Evolutionary conservation across 176 grass and related monocot genomes (phyloP).

Genomic region (Ananas comosus): DNA sequence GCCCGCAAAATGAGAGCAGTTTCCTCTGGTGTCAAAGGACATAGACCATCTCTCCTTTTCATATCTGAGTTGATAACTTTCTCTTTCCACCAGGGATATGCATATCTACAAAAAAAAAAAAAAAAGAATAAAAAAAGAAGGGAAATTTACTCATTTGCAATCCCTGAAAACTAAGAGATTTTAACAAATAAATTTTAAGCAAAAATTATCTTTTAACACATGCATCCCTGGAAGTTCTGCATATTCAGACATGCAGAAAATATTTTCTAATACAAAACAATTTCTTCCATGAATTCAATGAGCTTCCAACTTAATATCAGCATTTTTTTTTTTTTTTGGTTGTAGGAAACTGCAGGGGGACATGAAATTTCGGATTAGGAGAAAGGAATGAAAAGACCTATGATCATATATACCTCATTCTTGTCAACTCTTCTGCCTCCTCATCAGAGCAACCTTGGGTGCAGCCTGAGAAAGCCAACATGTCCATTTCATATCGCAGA

Average conservation of each 20-base stretch:
- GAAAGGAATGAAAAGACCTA: background rate
- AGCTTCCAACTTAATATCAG: background rate
- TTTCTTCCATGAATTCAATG: too few species aligned
- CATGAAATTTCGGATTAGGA: too few species aligned
- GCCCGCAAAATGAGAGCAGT: conserved; percentile 70
- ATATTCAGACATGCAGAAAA: too few species aligned
- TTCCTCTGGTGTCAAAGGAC: conserved; percentile 90
- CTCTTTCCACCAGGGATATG: conserved; percentile 99
- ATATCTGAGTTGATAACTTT: conserved; percentile 72
- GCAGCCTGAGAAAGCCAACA: conserved; percentile 96
- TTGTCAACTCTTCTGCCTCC: conserved; percentile 71
- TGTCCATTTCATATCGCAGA: conserved; percentile 98
- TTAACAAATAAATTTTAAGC: background rate
- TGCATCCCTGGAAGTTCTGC: too few species aligned
- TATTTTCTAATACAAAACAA: too few species aligned
- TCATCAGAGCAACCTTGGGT: conserved; percentile 63
- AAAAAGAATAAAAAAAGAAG: conserved; percentile 18
- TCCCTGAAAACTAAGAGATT: background rate
- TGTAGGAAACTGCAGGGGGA: too few species aligned
- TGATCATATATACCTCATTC: conserved; percentile 62
- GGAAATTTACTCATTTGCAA: background rate
- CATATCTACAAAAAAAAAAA: conserved; percentile 61
- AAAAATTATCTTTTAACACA: too few species aligned
- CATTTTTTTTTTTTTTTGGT: background rate
- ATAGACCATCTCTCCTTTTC: conserved; percentile 77